Conservation (phyloP, 1,284 basidiomycete genomes). For the Marasmius fiardii region DNA sequence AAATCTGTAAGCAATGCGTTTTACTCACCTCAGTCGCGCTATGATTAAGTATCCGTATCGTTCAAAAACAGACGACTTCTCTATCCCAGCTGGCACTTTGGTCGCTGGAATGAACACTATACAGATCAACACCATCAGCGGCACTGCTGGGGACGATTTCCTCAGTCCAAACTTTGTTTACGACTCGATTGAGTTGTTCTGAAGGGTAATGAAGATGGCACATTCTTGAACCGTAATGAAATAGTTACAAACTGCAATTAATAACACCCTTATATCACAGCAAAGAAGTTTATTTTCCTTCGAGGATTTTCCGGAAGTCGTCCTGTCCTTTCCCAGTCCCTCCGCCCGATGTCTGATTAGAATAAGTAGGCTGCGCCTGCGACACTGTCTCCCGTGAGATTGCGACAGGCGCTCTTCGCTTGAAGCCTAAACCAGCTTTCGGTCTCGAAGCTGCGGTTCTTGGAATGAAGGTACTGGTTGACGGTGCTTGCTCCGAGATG, state of each 20-base stretch:
- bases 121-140: constrained; percentile 38
- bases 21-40: not conserved
- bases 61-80: constrained; percentile 28
- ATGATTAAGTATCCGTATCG: not conserved
- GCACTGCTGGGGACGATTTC: constrained; percentile 38
- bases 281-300: constrained; percentile 14
- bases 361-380: constrained; percentile 10
- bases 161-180: constrained; percentile 43
- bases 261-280: too few species aligned
- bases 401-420: constrained; percentile 29
- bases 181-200: constrained; percentile 33
- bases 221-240: not conserved
- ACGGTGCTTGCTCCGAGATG: constrained; percentile 25
- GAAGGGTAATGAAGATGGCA: too few species aligned
- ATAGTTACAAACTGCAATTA: not conserved
- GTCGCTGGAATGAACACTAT: constrained; percentile 39
- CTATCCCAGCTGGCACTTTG: constrained; percentile 39
- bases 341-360: constrained; percentile 14
- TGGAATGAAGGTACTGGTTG: constrained; percentile 59
- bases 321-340: constrained; percentile 57
- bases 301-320: constrained; percentile 78
- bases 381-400: constrained; percentile 17
- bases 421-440: constrained; percentile 64
- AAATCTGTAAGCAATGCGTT: constrained; percentile 31
- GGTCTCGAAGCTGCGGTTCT: constrained; percentile 60